These are phyloP conservation scores for Teunomyces lycoperdinae DNA, from an alignment of 805 yeast species.

Conservation along the genomic window DNA sequence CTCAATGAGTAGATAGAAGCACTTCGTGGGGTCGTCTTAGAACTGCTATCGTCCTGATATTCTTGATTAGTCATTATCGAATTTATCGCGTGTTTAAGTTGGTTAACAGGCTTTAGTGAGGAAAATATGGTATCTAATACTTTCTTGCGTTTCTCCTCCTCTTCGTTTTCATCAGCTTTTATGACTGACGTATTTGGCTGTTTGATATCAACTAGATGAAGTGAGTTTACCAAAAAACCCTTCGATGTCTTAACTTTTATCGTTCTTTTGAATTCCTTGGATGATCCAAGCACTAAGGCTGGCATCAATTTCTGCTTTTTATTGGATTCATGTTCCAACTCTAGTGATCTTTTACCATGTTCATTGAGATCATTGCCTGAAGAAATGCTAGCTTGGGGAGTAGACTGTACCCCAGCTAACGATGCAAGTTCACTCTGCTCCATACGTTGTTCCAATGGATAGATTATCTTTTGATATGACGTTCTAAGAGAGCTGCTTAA, in stretches of 20 bases:
- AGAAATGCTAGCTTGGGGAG: not conserved
- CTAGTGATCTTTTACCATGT: not conserved
- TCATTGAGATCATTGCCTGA: not conserved
- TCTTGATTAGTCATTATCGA: not conserved
- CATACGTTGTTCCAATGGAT: conserved; percentile 28
- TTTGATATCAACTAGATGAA: conserved; percentile 45
- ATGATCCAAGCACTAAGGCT: conserved; percentile 47
- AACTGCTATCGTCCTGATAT: conserved; percentile 14
- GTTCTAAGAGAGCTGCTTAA: conserved; percentile 63
- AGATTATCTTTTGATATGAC: conserved; percentile 48
- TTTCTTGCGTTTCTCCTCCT: conserved; percentile 8
- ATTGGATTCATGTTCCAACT: not conserved
- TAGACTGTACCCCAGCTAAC: not conserved
- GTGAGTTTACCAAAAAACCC: conserved; percentile 52
- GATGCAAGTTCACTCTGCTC: conserved; percentile 8
- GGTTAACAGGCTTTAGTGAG: conserved; percentile 11
- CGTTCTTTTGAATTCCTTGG: conserved; percentile 44
- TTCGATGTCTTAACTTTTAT: conserved; percentile 45
- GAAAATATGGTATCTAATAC: conserved; percentile 5
- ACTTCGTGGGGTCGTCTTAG: conserved; percentile 23
- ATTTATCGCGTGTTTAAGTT: conserved; percentile 10
- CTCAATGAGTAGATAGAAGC: conserved; percentile 54
- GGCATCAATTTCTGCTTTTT: not conserved
- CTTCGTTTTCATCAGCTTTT: conserved; percentile 1
- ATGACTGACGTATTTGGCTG: conserved; percentile 20